A percentile compares a stretch with the other conserved stretches of the same genome.
Conservation (phyloP, 2,329 filamentous ascomycete genomes). For the Escovopsis sp. region DNA sequence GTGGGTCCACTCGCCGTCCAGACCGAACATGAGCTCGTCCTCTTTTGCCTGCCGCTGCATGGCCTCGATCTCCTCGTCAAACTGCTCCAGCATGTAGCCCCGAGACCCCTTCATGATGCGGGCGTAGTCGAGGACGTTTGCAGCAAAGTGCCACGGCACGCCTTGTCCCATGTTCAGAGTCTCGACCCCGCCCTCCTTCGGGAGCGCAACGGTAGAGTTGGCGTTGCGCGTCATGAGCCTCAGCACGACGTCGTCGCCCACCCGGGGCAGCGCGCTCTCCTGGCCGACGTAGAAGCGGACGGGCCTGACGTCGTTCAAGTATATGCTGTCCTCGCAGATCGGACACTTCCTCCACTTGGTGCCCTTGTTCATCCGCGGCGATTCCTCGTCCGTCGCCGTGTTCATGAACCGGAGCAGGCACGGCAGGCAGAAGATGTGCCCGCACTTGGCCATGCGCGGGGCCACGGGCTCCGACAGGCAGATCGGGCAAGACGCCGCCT, state of each 20-base stretch:
- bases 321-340: constrained; percentile 89
- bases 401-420: constrained; percentile 96
- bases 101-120: constrained; percentile 89
- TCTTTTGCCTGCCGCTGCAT: constrained; percentile 66
- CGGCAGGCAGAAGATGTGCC: constrained; percentile 90
- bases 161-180: constrained; percentile 54
- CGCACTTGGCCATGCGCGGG: constrained; percentile 91
- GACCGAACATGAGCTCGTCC: constrained; percentile 80
- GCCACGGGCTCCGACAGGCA: constrained; percentile 87
- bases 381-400: constrained; percentile 58
- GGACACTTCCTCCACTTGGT: constrained; percentile 88
- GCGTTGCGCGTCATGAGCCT: constrained; percentile 70
- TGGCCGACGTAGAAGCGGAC: constrained; percentile 86
- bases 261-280: constrained; percentile 63
- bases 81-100: constrained; percentile 73
- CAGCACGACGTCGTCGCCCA: constrained; percentile 81
- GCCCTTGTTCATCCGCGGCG: constrained; percentile 47
- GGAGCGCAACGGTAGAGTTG: constrained; percentile 73
- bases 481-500: constrained; percentile 81
- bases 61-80: constrained; percentile 61
- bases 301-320: constrained; percentile 75
- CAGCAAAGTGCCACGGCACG: constrained; percentile 89
- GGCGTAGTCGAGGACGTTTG: constrained; percentile 87
- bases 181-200: constrained; percentile 62
- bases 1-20: constrained; percentile 84